Evolutionary conservation across 768 basidiomycete genomes (phyloP).

Genomic region (Butyriboletus loyo): DNA sequence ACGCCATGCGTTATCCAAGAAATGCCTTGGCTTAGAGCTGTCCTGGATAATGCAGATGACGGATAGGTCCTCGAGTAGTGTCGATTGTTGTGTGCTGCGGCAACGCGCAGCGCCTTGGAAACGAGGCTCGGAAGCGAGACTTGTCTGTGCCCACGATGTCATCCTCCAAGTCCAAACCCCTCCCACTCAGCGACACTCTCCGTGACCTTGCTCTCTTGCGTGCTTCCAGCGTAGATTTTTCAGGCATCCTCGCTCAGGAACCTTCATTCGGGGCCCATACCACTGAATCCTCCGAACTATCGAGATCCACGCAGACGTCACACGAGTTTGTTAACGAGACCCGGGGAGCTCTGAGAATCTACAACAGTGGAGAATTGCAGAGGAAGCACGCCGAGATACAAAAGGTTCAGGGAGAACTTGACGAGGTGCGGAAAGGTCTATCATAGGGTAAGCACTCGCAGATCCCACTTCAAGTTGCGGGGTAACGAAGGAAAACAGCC

Average conservation of each 20-base stretch:
- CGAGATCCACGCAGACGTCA: slow-evolving; percentile 40
- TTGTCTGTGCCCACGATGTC: slow-evolving; percentile 13
- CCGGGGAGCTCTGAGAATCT: slow-evolving; percentile 50
- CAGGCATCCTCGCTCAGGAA: slow-evolving; percentile 25
- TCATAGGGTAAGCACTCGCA: slow-evolving; percentile 20
- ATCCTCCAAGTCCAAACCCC: slow-evolving; percentile 38
- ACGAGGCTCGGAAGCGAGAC: not conserved
- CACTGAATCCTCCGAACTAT: slow-evolving; percentile 8
- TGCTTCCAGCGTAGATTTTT: slow-evolving; percentile 49
- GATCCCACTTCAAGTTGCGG: not conserved
- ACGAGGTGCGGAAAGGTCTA: slow-evolving; percentile 44
- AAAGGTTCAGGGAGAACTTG: slow-evolving; percentile 49
- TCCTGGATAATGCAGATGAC: not conserved
- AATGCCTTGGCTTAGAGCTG: no score
- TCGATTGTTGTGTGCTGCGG: not conserved
- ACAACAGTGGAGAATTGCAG: slow-evolving; percentile 45
- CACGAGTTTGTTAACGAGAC: slow-evolving; percentile 58
- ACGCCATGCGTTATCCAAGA: slow-evolving; percentile 14
- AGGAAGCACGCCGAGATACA: slow-evolving; percentile 55
- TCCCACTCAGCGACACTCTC: slow-evolving; percentile 56
- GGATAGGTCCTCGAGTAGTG: not conserved
- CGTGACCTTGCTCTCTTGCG: slow-evolving; percentile 72
- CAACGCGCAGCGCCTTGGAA: not conserved
- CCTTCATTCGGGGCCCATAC: not conserved
- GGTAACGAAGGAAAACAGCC: not conserved